Evolutionary conservation across 2,329 filamentous ascomycete genomes (phyloP).

Genomic region (Didymella lethalis): DNA sequence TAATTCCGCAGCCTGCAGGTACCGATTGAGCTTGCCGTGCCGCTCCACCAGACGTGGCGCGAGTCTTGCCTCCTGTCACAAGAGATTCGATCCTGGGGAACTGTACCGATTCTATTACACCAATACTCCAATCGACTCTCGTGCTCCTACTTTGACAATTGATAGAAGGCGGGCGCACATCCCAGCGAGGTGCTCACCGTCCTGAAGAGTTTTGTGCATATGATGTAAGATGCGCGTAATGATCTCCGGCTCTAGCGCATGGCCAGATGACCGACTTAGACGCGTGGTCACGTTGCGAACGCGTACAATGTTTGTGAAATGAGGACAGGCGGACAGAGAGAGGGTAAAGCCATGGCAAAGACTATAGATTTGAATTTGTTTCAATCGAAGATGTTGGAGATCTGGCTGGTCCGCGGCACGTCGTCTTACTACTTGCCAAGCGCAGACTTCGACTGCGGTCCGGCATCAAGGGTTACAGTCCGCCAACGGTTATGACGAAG

Average conservation of each 20-base stretch:
- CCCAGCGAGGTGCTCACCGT: not conserved
- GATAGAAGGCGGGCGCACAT: not conserved
- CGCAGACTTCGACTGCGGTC: conserved; percentile 1
- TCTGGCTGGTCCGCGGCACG: not conserved
- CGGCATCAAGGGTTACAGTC: not conserved
- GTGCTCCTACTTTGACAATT: not conserved
- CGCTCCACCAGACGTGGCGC: not conserved
- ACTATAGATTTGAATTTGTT: conserved; percentile 4
- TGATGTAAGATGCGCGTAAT: conserved; percentile 19
- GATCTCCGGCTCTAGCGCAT: conserved; percentile 10
- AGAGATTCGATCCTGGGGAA: not conserved
- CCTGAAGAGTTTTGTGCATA: conserved; percentile 6
- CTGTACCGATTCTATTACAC: not conserved
- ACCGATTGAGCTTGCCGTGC: conserved; percentile 10
- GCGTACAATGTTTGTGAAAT: not conserved
- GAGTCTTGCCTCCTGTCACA: conserved; percentile 4
- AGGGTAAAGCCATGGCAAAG: conserved; percentile 1
- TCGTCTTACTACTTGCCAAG: not conserved
- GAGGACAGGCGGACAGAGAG: not conserved
- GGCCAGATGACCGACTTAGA: not conserved
- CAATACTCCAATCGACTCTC: not conserved
- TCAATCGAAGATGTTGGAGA: not conserved
- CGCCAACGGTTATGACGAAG: conserved; percentile 14
- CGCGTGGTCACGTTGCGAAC: conserved; percentile 9
- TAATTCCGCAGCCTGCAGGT: conserved; percentile 13